These are phyloP conservation scores for Paralagenidium karlingii DNA, from an alignment of 352 stramenopile species.

Conservation along the genomic window DNA sequence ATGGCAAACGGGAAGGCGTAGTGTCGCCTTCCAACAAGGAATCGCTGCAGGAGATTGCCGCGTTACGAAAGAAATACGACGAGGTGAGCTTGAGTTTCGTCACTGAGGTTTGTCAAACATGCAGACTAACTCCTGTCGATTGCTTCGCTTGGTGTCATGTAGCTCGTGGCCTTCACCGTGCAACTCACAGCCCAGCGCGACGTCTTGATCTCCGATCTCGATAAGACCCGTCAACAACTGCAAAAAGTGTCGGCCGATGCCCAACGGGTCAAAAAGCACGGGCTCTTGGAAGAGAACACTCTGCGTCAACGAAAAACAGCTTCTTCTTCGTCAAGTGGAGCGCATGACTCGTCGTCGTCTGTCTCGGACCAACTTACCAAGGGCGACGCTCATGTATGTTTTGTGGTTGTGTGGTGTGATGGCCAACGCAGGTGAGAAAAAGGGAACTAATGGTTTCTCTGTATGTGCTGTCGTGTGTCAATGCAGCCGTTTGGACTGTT, in stretches of 20 bases:
- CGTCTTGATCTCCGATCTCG: slow-evolving; percentile 71
- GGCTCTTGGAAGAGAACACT: too few species aligned
- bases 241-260: slow-evolving; percentile 55
- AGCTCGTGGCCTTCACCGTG: slow-evolving; percentile 82
- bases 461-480: background rate
- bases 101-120: slow-evolving; percentile 2
- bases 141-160: background rate
- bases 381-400: slow-evolving; percentile 16
- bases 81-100: slow-evolving; percentile 25
- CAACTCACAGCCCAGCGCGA: slow-evolving; percentile 78
- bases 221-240: slow-evolving; percentile 64
- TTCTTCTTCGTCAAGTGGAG: background rate
- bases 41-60: slow-evolving; percentile 37
- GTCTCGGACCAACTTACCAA: background rate
- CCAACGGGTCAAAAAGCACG: slow-evolving; percentile 47
- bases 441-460: background rate
- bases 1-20: slow-evolving; percentile 83
- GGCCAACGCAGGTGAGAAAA: background rate
- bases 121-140: background rate
- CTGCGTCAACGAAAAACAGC: slow-evolving; percentile 66
- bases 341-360: background rate
- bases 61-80: slow-evolving; percentile 82
- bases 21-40: slow-evolving; percentile 74
- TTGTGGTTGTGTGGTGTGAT: background rate
- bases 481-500: slow-evolving; percentile 60